phyloP scores from a whole-genome alignment of 2,329 filamentous ascomycete genomes.

The Botrytis galanthina region DNA sequence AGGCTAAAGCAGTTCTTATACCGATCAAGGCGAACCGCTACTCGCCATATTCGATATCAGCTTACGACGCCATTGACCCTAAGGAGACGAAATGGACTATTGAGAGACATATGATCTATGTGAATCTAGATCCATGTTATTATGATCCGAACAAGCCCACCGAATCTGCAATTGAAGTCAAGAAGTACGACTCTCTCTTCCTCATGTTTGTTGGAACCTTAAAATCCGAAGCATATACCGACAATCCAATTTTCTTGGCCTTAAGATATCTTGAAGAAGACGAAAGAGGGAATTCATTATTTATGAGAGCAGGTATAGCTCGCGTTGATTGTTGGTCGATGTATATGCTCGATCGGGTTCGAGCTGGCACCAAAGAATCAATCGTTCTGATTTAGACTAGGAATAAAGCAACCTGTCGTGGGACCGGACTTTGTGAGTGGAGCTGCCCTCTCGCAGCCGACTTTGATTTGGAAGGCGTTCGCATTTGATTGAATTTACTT shows the following conservation, averaged over 20 bases:
- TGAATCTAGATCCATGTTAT: background rate
- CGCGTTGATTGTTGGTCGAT: accelerated
- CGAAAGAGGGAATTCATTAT: background rate
- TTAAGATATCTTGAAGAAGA: background rate
- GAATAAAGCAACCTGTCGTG: background rate
- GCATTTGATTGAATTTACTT: background rate
- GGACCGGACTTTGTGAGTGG: background rate
- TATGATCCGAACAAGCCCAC: background rate
- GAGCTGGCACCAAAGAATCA: background rate
- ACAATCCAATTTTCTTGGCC: background rate
- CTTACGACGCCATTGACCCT: accelerated
- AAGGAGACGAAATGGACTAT: background rate
- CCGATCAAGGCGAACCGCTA: accelerated
- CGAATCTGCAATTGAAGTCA: background rate
- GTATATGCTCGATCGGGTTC: background rate
- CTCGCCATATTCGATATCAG: accelerated
- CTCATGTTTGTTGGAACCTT: background rate
- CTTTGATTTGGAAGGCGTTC: background rate
- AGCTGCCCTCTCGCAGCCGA: background rate
- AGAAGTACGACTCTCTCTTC: background rate
- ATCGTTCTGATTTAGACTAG: background rate
- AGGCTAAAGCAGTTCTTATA: background rate
- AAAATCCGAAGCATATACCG: background rate
- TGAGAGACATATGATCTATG: accelerated
- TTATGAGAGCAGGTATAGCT: background rate